phyloP scores from a whole-genome alignment of 805 yeast species.

The fission yeast (Schizosaccharomyces pombe) region DNA sequence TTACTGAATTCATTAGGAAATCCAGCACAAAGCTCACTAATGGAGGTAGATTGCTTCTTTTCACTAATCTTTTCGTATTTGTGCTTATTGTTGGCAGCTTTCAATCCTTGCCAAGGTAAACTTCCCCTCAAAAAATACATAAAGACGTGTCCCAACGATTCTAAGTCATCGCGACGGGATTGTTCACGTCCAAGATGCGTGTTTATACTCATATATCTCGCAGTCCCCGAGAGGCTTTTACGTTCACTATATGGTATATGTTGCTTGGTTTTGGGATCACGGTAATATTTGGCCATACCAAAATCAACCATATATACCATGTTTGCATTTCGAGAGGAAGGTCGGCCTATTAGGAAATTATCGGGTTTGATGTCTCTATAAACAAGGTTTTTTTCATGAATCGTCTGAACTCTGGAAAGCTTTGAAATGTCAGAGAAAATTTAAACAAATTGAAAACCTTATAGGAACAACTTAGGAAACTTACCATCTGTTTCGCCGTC shows the following conservation, averaged over 20 bases:
- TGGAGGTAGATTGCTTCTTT: constrained; percentile 74
- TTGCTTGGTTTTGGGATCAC: constrained; percentile 86
- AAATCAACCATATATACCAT: constrained; percentile 78
- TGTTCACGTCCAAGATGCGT: constrained; percentile 96
- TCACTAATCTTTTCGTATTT: constrained; percentile 95
- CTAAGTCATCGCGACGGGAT: constrained; percentile 86
- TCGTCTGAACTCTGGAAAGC: constrained; percentile 45
- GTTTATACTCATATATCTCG: constrained; percentile 94
- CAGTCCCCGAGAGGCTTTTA: constrained; percentile 89
- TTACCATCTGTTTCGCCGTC: constrained; percentile 83
- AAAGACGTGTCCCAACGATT: constrained; percentile 88
- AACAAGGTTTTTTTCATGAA: constrained; percentile 75
- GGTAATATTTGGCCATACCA: constrained; percentile 95
- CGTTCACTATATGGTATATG: constrained; percentile 94
- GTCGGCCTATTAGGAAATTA: constrained; percentile 81
- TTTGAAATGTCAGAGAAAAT: neutral
- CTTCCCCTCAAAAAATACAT: constrained; percentile 85
- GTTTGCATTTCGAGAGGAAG: constrained; percentile 63
- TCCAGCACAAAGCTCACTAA: constrained; percentile 66
- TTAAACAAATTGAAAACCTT: neutral
- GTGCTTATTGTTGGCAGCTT: constrained; percentile 93
- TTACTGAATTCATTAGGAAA: constrained; percentile 83
- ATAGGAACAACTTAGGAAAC: neutral
- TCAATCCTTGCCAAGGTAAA: constrained; percentile 95
- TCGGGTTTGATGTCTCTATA: constrained; percentile 96